Conservation (phyloP, 1,139 yeast genomes). For the Pichia sp. region DNA sequence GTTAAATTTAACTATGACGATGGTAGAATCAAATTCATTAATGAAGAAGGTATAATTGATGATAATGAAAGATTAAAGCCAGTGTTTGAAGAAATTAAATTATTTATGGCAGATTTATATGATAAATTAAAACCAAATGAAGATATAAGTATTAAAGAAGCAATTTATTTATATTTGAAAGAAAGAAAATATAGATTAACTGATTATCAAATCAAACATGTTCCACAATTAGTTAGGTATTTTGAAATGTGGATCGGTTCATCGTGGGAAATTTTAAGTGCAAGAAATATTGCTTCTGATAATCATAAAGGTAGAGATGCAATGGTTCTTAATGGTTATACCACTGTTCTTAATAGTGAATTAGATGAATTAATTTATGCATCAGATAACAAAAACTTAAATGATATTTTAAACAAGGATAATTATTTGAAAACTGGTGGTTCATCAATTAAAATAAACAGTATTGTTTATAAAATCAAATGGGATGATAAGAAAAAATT, state of each 20-base stretch:
- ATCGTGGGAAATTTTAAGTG: slow-evolving; percentile 52
- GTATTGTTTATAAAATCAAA: slow-evolving; percentile 43
- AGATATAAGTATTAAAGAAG: slow-evolving; percentile 29
- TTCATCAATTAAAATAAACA: slow-evolving; percentile 36
- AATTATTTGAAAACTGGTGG: slow-evolving; percentile 5
- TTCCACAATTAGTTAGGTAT: slow-evolving; percentile 41
- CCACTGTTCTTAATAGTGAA: slow-evolving; percentile 45
- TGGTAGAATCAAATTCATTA: slow-evolving; percentile 28
- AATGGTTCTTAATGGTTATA: slow-evolving; percentile 54
- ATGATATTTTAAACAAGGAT: slow-evolving; percentile 13
- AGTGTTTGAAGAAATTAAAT: slow-evolving; percentile 52
- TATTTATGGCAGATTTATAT: slow-evolving; percentile 45
- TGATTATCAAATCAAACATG: slow-evolving; percentile 42
- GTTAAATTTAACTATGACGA: slow-evolving; percentile 43
- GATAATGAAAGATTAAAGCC: slow-evolving; percentile 29
- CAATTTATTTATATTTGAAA: slow-evolving; percentile 36
- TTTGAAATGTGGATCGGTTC: slow-evolving; percentile 76
- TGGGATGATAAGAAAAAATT: slow-evolving; percentile 25
- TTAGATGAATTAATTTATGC: slow-evolving; percentile 35
- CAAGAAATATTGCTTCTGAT: slow-evolving; percentile 20
- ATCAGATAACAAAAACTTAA: slow-evolving; percentile 1
- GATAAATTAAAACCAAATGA: slow-evolving; percentile 40
- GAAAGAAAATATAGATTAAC: slow-evolving; percentile 43
- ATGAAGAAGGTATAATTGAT: slow-evolving; percentile 21
- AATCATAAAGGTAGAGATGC: slow-evolving; percentile 50